Percentiles rank a stretch among this genome's conserved stretches.
Evolutionary conservation across 768 basidiomycete species (phyloP).

Genomic region (Cubamyces lactineus): DNA sequence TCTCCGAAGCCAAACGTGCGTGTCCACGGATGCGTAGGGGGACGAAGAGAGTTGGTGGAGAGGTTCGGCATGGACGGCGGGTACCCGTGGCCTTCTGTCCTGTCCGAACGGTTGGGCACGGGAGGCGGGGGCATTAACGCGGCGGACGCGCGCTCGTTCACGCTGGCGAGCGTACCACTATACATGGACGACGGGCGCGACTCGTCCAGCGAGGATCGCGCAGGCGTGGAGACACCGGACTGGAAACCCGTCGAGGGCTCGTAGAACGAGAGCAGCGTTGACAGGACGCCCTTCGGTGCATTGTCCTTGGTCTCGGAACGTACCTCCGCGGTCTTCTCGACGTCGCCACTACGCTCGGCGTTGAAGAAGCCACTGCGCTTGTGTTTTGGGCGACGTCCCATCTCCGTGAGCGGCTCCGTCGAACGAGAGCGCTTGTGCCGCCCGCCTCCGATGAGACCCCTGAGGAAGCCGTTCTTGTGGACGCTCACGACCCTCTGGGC

Average conservation of each 20-base stretch:
- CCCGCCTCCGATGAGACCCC: constrained; percentile 2
- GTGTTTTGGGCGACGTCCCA: constrained; percentile 1
- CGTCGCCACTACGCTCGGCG: constrained; percentile 18
- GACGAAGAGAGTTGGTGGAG: constrained; percentile 12
- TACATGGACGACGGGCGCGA: constrained; percentile 25
- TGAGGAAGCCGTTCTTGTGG: constrained; percentile 37
- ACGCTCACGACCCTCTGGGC: constrained; percentile 50
- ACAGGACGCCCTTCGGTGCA: constrained; percentile 57
- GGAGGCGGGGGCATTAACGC: constrained; percentile 10
- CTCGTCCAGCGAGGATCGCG: constrained; percentile 30
- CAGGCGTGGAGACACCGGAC: constrained; percentile 27
- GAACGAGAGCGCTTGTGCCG: constrained; percentile 15
- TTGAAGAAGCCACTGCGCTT: constrained; percentile 14
- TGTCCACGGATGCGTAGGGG: constrained; percentile 22
- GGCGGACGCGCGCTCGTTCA: constrained; percentile 4
- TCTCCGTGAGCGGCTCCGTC: constrained; percentile 7
- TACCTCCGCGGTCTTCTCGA: constrained; percentile 31
- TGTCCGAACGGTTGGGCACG: background rate
- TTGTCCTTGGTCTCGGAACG: constrained; percentile 20
- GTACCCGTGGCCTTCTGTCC: constrained; percentile 1
- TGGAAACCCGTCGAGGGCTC: constrained; percentile 39
- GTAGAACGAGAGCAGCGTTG: constrained; percentile 67
- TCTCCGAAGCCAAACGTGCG: constrained; percentile 22
- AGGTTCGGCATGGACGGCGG: constrained; percentile 5
- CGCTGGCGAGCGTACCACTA: constrained; percentile 9